Base-by-base conservation (phyloP, 768 basidiomycete genomes). In the Lactifluus subvellereus region DNA sequence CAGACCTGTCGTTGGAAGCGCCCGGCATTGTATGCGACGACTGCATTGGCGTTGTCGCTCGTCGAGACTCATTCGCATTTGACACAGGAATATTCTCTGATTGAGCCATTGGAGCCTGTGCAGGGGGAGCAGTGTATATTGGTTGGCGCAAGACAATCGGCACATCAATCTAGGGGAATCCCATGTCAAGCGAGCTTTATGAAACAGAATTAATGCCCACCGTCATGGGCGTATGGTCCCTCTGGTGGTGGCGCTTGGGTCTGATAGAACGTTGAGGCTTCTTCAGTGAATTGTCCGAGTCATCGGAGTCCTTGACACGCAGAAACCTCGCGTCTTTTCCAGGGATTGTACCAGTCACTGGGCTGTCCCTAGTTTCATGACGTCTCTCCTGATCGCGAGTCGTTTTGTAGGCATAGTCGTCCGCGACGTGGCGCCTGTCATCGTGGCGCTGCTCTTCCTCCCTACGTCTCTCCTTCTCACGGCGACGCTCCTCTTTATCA, bases 221-320 rank as follows among this genome's bases (percentile, higher is more conserved):
- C 48, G 47, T 38, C 16, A 33, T 37, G 6, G 38, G 16, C 1
- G 54, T 22, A 42, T 56, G 59, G 37, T 64, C 63, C 42, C 59
- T 64, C 22, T 59, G 47, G 38, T 58, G 43, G 45, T 57, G 67
- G 60, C 67, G 68, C 45, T 51, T 64, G 18, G 56, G 58, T 43
- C 56, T 55, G 27, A 61, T 52, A 9, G 64, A 57, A 18, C 52
- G 53, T 9, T 27, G 60, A 37, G 43, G 54, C 52, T 52, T 68
- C 56, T 42, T 59, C 52, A 62, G 8, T 7, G 67, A 68, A 33
- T 68, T 68, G 48, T 68, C 67, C 10, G 67, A 68, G 13, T 68
- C 67, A 32, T 68, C 67, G 1, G 67, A 68, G 37, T 68, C 67
- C 35, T 67, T 68, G 54, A 67, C 54, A 37, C 67, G 67, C 32